These are phyloP conservation scores for Talaromyces sp. DNA, from an alignment of 2,329 filamentous ascomycete species.

Conservation along the genomic window DNA sequence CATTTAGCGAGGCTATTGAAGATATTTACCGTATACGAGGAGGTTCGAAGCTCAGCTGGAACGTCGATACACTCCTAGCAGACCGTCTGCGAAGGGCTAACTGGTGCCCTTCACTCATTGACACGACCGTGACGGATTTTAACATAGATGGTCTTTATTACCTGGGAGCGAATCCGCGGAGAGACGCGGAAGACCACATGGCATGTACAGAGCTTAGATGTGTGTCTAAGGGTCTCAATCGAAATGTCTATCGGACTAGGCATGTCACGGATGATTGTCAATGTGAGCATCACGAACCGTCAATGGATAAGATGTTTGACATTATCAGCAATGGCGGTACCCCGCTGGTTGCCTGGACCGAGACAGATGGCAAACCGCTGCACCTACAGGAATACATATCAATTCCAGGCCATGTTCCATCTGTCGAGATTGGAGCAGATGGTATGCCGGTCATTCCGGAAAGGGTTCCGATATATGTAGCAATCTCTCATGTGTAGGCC, in stretches of 20 bases:
- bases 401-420: conserved; percentile 13
- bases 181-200: too few species aligned
- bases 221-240: too few species aligned
- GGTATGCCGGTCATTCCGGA: background rate
- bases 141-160: too few species aligned
- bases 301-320: too few species aligned
- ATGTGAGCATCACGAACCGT: too few species aligned
- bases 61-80: background rate
- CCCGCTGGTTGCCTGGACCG: too few species aligned
- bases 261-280: too few species aligned
- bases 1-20: background rate
- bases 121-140: background rate
- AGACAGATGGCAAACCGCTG: too few species aligned
- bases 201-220: too few species aligned
- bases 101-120: background rate
- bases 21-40: background rate
- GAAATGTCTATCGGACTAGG: too few species aligned
- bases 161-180: too few species aligned
- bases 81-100: background rate
- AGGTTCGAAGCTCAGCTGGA: background rate
- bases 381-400: background rate
- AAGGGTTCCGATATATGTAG: conserved; percentile 16
- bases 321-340: too few species aligned
- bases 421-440: background rate
- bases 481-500: conserved; percentile 26